A percentile compares a stretch with the other conserved stretches of the same genome.
Conservation (phyloP, 495 filamentous ascomycete species). For the Xylaria scruposa region DNA sequence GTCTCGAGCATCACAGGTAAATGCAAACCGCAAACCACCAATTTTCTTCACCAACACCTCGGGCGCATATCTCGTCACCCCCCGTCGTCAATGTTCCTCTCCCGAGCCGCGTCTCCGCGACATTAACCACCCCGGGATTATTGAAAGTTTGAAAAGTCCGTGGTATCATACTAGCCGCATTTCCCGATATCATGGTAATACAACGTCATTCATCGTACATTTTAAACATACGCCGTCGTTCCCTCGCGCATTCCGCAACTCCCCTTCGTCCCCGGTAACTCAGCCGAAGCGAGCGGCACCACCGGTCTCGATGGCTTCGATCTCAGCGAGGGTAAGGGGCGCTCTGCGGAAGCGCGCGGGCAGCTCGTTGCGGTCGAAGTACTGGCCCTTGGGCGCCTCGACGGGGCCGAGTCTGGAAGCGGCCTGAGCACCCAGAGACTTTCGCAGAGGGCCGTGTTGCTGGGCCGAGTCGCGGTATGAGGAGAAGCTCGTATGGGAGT, state of each 20-base stretch:
- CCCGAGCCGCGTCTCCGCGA: conserved; percentile 1
- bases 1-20: background rate
- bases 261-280: conserved; percentile 10
- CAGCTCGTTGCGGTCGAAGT: conserved; percentile 88
- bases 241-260: background rate
- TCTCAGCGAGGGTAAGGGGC: conserved; percentile 78
- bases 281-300: conserved; percentile 65
- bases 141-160: background rate
- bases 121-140: conserved; percentile 1
- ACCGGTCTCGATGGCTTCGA: conserved; percentile 92
- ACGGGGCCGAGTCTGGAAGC: conserved; percentile 75
- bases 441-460: conserved; percentile 87
- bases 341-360: conserved; percentile 80
- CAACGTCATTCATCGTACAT: conserved; percentile 28
- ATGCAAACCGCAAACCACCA: background rate
- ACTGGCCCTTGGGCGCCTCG: conserved; percentile 71
- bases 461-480: conserved; percentile 90
- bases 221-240: conserved; percentile 22
- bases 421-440: conserved; percentile 59
- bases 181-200: conserved; percentile 22
- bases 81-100: background rate
- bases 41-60: background rate
- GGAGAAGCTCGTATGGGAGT: conserved; percentile 79
- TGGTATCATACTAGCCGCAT: conserved; percentile 18
- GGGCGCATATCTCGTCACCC: background rate